These are phyloP conservation scores for Chimonanthus salicifolius DNA, from an alignment of 164 flowering plant genomes.

Conservation along the genomic window DNA sequence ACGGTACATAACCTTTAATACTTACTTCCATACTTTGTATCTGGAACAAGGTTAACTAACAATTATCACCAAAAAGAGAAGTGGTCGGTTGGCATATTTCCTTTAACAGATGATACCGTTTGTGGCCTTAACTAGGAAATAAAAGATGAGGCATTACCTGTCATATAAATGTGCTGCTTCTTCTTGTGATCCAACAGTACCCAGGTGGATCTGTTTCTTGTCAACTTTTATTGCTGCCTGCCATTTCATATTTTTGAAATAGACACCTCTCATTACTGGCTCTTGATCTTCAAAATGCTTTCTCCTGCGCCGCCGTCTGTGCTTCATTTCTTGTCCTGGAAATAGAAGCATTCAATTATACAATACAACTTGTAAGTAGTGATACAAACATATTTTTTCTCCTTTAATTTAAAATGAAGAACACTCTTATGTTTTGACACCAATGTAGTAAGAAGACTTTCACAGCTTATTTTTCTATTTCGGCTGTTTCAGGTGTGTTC, in stretches of 20 bases:
- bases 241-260: constrained; percentile 98
- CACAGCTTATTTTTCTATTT: too few relatives aligned
- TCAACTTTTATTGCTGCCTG: constrained; percentile 98
- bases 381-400: background rate
- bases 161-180: constrained; percentile 96
- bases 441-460: background rate
- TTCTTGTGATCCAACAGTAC: constrained; percentile 87
- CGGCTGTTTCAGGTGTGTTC: background rate
- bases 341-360: background rate
- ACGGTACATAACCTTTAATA: too few relatives aligned
- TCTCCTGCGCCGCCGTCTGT: constrained; percentile 77
- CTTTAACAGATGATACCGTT: too few relatives aligned
- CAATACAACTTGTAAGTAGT: background rate
- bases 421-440: background rate
- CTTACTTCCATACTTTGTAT: too few relatives aligned
- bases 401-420: background rate
- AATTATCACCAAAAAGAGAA: too few relatives aligned
- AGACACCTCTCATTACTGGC: constrained; percentile 86
- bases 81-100: too few relatives aligned
- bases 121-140: too few relatives aligned
- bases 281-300: constrained; percentile 68
- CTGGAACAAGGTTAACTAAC: too few relatives aligned
- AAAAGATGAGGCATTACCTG: constrained; percentile 43
- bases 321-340: constrained; percentile 50
- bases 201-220: constrained; percentile 94